Base-by-base conservation (phyloP, 2,329 filamentous ascomycete species). In the Aplosporella prunicola region DNA sequence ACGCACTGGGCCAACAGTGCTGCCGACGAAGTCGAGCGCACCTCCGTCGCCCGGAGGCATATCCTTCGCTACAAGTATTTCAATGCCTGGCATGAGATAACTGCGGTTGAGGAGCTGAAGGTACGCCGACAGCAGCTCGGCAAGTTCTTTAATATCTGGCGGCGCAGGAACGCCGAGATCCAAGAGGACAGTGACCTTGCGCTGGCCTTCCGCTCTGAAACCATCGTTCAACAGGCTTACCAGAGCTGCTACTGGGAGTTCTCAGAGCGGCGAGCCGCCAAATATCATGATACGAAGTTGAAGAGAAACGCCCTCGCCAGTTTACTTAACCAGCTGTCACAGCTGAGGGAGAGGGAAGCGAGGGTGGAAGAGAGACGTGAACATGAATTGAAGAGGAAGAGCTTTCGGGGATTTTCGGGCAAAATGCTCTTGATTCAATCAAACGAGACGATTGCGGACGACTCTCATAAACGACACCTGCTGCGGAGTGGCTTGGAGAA, bases 21-120 rank as follows among this genome's bases (percentile, higher is more conserved):
- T 9, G 70, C 68, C 5, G 76, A 82, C 10, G 75, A 84, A 50
- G 65, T 77, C 11, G 70, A 76, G 44, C 72, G 75, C 26, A 84
- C 82, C 4, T 74, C 72, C 4, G 68, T 76, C 27, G 84, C 82
- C 14, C 71, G 81, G 44, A 68, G 76, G 43, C 81, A 85, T 52
- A 76, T 88, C 42, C 62, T 91, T 37, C 69, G 79, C 39, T 75
- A 73, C 9, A 73, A 74, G 39, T 79, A 78, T 43, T 85, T 84
- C 56, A 74, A 73, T 41, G 75, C 75, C 6, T 86, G 81, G 81
- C 68, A 72, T 17, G 69, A 76, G 41, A 74, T 82, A 38, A 80
- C 78, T 0, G 66, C 67, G 1, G 67, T 75, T 33, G 78, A 81
- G 45, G 69, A 76, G 28, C 49, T 63, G 26, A 72, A 72, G 45